Evolutionary conservation across 345 rosid species (phyloP).

Genomic region (Lenwebbia sp.): DNA sequence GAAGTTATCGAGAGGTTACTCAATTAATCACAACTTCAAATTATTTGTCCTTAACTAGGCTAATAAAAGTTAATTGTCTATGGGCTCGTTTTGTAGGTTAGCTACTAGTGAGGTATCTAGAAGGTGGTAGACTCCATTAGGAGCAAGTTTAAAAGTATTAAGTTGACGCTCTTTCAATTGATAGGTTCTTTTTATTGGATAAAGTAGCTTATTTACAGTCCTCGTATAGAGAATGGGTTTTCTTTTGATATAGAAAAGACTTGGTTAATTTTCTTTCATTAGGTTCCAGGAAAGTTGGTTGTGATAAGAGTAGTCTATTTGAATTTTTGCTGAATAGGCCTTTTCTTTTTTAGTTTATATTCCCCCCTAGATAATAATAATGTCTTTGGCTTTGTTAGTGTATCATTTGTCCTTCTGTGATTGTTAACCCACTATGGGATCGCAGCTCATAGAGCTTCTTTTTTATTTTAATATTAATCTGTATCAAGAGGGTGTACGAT

Average conservation of each 20-base stretch:
- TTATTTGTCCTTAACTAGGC: neutral
- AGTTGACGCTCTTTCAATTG: neutral
- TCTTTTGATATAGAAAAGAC: neutral
- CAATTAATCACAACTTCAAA: neutral
- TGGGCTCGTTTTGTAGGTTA: neutral
- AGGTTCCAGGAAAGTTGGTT: neutral
- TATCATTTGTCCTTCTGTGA: neutral
- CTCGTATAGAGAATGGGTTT: neutral
- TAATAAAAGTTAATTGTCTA: neutral
- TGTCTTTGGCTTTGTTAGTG: neutral
- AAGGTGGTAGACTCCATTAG: neutral
- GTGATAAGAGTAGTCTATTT: neutral
- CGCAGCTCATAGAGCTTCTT: neutral
- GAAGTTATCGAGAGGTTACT: neutral
- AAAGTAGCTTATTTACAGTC: neutral
- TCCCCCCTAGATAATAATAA: neutral
- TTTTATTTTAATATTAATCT: neutral
- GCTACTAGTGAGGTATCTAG: neutral
- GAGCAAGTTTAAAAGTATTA: neutral
- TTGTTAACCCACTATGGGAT: neutral
- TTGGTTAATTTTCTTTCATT: neutral
- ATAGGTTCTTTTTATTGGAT: neutral
- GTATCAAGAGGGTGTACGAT: neutral
- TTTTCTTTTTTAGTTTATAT: neutral
- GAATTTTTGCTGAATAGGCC: neutral